These are phyloP conservation scores for Eucalyptus pauciflora DNA, from an alignment of 345 rosid species.

Conservation along the genomic window DNA sequence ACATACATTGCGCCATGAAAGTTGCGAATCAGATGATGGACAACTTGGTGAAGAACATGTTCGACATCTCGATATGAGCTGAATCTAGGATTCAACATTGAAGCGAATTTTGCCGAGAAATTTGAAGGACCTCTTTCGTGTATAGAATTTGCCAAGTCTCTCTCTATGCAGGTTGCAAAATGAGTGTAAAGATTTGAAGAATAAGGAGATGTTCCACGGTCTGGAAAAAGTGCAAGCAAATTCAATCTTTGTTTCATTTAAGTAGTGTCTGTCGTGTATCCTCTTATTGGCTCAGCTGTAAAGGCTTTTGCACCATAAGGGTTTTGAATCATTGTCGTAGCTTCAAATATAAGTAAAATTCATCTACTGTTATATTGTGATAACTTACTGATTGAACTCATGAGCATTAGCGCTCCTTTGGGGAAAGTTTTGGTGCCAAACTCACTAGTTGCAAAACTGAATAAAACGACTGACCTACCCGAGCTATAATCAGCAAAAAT, in stretches of 20 bases:
- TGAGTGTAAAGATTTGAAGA: not conserved
- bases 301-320: not conserved
- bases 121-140: not conserved
- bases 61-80: conserved; percentile 26
- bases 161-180: not conserved
- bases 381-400: not conserved
- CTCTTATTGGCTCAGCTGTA: not conserved
- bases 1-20: conserved; percentile 8
- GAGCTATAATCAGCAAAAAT: not conserved
- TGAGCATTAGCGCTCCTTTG: too few species aligned
- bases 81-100: not conserved
- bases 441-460: too few species aligned
- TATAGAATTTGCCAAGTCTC: not conserved
- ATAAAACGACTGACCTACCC: not conserved
- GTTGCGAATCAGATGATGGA: conserved; percentile 41
- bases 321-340: not conserved
- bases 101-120: not conserved
- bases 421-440: too few species aligned
- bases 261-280: not conserved
- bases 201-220: not conserved
- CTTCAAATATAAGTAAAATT: not conserved
- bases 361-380: not conserved
- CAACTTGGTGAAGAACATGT: conserved; percentile 20
- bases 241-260: not conserved
- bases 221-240: not conserved